Percentiles rank a stretch among this genome's conserved stretches.
These are phyloP conservation scores for Colletotrichum sp. DNA, from an alignment of 2,329 filamentous ascomycete genomes.

Conservation along the genomic window DNA sequence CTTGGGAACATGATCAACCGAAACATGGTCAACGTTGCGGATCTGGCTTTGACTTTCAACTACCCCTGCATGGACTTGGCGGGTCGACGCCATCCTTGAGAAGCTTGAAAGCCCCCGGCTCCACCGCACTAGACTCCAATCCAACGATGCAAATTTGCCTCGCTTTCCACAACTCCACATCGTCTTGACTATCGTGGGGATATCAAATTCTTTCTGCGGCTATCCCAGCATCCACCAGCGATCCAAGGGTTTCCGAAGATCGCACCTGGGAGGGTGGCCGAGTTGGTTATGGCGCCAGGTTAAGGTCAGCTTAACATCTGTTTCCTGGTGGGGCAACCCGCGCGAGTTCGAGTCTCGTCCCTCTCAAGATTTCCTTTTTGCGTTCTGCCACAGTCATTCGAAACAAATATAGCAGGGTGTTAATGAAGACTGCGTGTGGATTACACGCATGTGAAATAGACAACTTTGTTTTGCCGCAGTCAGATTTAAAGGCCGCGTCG, in stretches of 20 bases:
- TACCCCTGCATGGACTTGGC: neutral
- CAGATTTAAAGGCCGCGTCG: rapidly evolving
- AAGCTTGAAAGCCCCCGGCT: neutral
- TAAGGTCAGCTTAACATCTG: neutral
- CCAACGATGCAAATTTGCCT: neutral
- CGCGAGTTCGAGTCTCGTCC: neutral
- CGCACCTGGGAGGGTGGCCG: neutral
- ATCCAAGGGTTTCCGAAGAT: neutral
- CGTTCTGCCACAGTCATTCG: rapidly evolving
- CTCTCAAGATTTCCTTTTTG: neutral
- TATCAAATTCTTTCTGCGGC: neutral
- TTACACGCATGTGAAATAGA: neutral
- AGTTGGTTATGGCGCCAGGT: neutral
- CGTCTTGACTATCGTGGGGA: neutral
- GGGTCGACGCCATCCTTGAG: neutral
- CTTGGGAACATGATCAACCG: neutral
- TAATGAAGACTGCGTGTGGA: rapidly evolving
- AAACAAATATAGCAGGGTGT: neutral
- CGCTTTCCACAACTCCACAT: neutral
- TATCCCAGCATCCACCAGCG: neutral
- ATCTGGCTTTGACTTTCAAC: neutral
- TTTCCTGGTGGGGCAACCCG: neutral
- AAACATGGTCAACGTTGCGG: neutral
- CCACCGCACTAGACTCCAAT: neutral
- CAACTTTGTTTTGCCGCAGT: neutral